These are phyloP conservation scores for Echites panduratus DNA, from an alignment of 257 asterid species.

Conservation along the genomic window DNA sequence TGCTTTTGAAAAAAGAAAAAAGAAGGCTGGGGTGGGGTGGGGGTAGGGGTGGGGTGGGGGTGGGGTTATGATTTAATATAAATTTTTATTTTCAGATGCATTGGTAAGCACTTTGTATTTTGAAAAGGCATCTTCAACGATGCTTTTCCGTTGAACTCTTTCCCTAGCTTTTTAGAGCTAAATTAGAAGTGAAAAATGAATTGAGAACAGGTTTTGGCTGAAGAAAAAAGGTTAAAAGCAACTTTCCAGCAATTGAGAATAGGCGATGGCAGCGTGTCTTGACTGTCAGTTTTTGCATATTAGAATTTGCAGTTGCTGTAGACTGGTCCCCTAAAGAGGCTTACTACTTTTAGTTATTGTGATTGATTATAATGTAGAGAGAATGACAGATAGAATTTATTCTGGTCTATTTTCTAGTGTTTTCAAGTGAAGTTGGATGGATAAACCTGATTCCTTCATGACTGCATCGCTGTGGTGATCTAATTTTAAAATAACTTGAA, in stretches of 20 bases:
- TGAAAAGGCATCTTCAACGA: background rate
- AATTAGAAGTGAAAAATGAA: background rate
- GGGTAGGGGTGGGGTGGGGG: too few species aligned
- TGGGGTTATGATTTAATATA: too few species aligned
- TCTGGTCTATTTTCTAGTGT: background rate
- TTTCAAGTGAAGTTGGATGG: background rate
- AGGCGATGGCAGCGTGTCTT: background rate
- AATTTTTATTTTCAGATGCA: background rate
- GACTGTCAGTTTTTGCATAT: background rate
- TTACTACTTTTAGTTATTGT: background rate
- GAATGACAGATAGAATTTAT: background rate
- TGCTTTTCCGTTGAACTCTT: too few species aligned
- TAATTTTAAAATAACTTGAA: background rate
- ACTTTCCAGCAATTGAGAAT: background rate
- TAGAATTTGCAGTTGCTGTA: background rate
- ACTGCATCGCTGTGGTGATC: background rate
- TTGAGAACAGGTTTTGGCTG: background rate
- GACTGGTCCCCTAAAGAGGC: background rate
- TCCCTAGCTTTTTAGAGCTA: background rate
- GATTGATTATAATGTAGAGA: background rate
- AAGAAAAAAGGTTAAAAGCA: background rate
- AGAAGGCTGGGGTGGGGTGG: too few species aligned
- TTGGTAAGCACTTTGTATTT: background rate
- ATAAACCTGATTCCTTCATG: background rate
- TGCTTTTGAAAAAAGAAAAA: too few species aligned